Base-by-base conservation (phyloP, 2,329 filamentous ascomycete species). In the Tolypocladium sp. region DNA sequence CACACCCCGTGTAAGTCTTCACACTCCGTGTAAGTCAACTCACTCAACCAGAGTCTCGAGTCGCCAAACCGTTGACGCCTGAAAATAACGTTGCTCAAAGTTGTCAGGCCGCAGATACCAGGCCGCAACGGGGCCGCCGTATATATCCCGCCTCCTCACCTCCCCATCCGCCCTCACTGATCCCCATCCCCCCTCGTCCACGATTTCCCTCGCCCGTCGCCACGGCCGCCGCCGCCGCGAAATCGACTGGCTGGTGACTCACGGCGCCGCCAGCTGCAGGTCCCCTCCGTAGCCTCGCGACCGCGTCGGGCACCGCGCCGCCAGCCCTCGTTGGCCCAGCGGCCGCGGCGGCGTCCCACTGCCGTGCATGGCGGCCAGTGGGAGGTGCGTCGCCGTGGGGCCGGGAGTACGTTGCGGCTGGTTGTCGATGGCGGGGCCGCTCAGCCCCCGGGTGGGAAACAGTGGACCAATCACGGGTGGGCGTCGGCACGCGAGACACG, bases 291-390 rank as follows among this genome's bases (percentile, higher is more conserved):
- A 46, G 56, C 57, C 58, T 59, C 63, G 62, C 60, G 61, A 61
- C 58, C 63, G 63, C 64, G 62, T 63, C 57, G 52, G 57, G 22
- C 57, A 54, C 58, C 60, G 63, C 60, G 60, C 60, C 63, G 54
- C 40, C 30, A 27, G 37, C 55, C 25, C 55, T 59, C 59, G 57
- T 61, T 65, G 61, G 61, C 44, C 53, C 33, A 25, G 41, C 27
- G 30, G 53, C 35, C 27, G 57, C 57, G 53, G 53, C 46, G 37
- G 35, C 25, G 51, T 10, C 12, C 25, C 55, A 41, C 49, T n/a
- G 58, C 58, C 49, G 58, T 55, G 51, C 58, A 55, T 40, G 40
- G 33, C 40, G 51, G 37, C 60, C 60, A 58, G 55, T 61, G 20
- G 58, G 58, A 61, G 44, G 42, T 35, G 52, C 56, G 52, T 38